Evolutionary conservation across 225 moss, liverwort and hornwort genomes (phyloP).

Genomic region (Pseudoscleropodium purum): DNA sequence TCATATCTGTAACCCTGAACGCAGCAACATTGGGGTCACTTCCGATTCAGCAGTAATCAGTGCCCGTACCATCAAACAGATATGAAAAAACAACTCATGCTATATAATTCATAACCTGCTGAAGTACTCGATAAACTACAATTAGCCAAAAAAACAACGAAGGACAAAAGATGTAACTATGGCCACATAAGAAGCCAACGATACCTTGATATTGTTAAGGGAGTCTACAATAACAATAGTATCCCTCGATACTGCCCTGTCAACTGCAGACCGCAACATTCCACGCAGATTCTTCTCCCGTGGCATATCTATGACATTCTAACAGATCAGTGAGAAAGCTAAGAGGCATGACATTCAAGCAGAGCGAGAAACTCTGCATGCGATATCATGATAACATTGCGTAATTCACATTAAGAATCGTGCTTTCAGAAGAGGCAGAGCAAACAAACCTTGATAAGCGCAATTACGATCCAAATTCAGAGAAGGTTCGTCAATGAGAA

Average conservation of each 20-base stretch:
- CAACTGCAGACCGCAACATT: conserved; percentile 90
- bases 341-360: not conserved
- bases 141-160: not conserved
- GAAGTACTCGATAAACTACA: not conserved
- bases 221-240: conserved; percentile 81
- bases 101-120: not conserved
- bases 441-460: conserved; percentile 40
- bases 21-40: not conserved
- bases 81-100: not conserved
- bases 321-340: not conserved
- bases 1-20: conserved; percentile 96
- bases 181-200: not conserved
- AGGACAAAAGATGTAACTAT: not conserved
- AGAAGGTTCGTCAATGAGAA: conserved; percentile 86
- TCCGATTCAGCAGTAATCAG: not conserved
- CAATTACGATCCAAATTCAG: conserved; percentile 66
- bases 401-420: not conserved
- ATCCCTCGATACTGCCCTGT: conserved; percentile 73
- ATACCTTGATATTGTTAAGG: conserved; percentile 92
- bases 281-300: conserved; percentile 88
- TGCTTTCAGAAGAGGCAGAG: not conserved
- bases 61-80: not conserved
- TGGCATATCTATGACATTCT: conserved; percentile 60
- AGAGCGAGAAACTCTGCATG: not conserved
- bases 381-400: not conserved